Percentiles rank a stretch among this genome's conserved stretches.
These are phyloP conservation scores for Rubia tinctorum DNA, from an alignment of 305 asterid genomes.

Conservation along the genomic window DNA sequence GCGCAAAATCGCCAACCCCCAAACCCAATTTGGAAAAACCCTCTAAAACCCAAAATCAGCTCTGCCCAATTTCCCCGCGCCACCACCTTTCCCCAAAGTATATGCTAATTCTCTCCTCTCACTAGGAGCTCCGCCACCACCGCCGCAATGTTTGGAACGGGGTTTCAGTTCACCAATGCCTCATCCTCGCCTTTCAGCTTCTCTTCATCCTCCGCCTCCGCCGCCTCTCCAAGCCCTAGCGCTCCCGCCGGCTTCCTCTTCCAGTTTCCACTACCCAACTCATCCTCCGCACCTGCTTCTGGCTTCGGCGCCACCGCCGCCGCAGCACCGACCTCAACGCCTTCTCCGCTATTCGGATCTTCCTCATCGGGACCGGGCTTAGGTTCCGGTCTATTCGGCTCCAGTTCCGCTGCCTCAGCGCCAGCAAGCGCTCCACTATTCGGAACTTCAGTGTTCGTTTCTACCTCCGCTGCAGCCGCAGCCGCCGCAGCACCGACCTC, in stretches of 20 bases:
- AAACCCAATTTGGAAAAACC: conserved; percentile 1
- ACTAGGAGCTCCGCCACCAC: background rate
- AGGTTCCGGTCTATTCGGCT: conserved; percentile 17
- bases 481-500: background rate
- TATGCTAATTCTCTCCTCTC: background rate
- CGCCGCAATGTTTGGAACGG: conserved; percentile 8
- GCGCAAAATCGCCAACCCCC: background rate
- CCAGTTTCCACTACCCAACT: background rate
- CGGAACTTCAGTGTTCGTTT: conserved; percentile 12
- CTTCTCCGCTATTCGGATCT: conserved; percentile 21
- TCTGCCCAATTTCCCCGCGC: background rate
- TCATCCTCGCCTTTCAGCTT: background rate
- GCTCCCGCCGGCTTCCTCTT: conserved; percentile 8
- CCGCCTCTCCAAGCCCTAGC: conserved; percentile 20
- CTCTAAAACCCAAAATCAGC: background rate
- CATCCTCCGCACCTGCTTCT: conserved; percentile 12
- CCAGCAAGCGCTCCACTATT: conserved; percentile 15
- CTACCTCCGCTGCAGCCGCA: background rate
- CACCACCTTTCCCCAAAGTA: background rate
- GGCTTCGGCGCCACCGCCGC: conserved; percentile 4
- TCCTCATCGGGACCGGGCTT: conserved; percentile 13
- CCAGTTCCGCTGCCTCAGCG: conserved; percentile 21
- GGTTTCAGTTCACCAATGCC: background rate
- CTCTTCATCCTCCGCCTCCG: conserved; percentile 6
- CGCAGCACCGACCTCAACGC: background rate